These are phyloP conservation scores for Olyra latifolia DNA, from an alignment of 176 grass and related monocot genomes.

Conservation along the genomic window DNA sequence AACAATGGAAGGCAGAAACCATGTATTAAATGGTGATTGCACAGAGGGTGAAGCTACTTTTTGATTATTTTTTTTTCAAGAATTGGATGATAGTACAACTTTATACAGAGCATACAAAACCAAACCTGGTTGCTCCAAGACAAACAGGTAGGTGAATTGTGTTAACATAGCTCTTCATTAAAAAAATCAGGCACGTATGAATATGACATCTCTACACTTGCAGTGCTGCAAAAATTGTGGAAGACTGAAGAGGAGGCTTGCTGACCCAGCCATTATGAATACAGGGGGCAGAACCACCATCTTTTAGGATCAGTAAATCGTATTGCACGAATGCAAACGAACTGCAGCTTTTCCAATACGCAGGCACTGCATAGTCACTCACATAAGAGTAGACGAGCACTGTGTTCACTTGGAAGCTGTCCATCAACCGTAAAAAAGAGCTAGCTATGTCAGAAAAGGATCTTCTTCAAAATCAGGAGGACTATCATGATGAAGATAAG, in stretches of 20 bases:
- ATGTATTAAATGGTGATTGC: neutral
- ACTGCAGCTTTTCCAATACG: slow-evolving; percentile 10
- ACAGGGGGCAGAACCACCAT: slow-evolving; percentile 27
- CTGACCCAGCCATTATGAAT: slow-evolving; percentile 31
- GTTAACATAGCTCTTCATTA: slow-evolving; percentile 19
- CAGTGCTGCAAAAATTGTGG: slow-evolving; percentile 28
- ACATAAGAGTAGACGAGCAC: slow-evolving; percentile 24
- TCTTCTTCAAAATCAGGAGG: slow-evolving; percentile 80
- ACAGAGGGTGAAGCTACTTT: slow-evolving; percentile 23
- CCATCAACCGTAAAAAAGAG: slow-evolving; percentile 16
- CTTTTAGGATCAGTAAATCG: slow-evolving; percentile 33
- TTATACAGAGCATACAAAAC: slow-evolving; percentile 53
- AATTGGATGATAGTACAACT: slow-evolving; percentile 37
- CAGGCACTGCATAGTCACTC: slow-evolving; percentile 25
- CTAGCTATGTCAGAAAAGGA: slow-evolving; percentile 65
- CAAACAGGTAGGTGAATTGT: slow-evolving; percentile 42
- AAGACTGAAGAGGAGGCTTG: slow-evolving; percentile 15
- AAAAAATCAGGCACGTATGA: slow-evolving; percentile 28
- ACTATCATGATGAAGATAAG: slow-evolving; percentile 92
- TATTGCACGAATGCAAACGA: slow-evolving; percentile 19
- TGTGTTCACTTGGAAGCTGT: slow-evolving; percentile 9
- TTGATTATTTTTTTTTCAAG: neutral
- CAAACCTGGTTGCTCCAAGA: slow-evolving; percentile 38
- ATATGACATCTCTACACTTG: slow-evolving; percentile 45
- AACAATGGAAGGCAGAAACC: neutral